Evolutionary conservation across 2,329 filamentous ascomycete genomes (phyloP).

Genomic region (Claviceps sp.): DNA sequence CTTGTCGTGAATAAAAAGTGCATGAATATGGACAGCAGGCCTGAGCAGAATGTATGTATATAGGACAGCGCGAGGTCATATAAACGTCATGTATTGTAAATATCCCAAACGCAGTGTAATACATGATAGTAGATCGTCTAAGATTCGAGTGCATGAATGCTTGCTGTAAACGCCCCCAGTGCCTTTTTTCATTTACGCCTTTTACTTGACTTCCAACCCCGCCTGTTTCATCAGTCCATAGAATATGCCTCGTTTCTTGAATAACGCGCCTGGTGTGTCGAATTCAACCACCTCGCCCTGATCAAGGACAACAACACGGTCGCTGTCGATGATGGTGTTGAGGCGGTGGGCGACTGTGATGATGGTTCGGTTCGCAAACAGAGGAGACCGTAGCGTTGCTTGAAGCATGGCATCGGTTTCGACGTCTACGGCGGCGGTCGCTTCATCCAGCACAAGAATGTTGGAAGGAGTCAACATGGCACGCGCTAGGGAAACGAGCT

Average conservation of each 20-base stretch:
- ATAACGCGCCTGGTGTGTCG: conserved; percentile 67
- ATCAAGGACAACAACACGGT: conserved; percentile 88
- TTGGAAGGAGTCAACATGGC: conserved; percentile 92
- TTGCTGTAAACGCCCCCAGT: not conserved
- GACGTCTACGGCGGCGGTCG: conserved; percentile 64
- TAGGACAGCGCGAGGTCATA: too few relatives aligned
- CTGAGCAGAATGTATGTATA: too few relatives aligned
- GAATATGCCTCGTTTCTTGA: conserved; percentile 65
- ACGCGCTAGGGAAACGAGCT: conserved; percentile 84
- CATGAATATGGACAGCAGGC: too few relatives aligned
- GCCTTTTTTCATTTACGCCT: not conserved
- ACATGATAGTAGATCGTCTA: too few relatives aligned
- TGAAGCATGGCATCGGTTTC: conserved; percentile 57
- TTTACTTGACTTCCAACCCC: conserved; percentile 45
- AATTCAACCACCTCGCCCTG: conserved; percentile 86
- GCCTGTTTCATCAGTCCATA: conserved; percentile 86
- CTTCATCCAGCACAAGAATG: conserved; percentile 93
- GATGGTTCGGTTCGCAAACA: conserved; percentile 85
- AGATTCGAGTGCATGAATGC: not conserved
- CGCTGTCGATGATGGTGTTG: conserved; percentile 84
- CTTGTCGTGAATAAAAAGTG: too few relatives aligned
- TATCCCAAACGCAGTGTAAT: too few relatives aligned
- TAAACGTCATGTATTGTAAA: too few relatives aligned
- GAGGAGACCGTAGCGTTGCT: conserved; percentile 45
- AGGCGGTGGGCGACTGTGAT: conserved; percentile 97